Conservation (phyloP, 2,329 filamentous ascomycete species). For the Fusarium sp. region DNA sequence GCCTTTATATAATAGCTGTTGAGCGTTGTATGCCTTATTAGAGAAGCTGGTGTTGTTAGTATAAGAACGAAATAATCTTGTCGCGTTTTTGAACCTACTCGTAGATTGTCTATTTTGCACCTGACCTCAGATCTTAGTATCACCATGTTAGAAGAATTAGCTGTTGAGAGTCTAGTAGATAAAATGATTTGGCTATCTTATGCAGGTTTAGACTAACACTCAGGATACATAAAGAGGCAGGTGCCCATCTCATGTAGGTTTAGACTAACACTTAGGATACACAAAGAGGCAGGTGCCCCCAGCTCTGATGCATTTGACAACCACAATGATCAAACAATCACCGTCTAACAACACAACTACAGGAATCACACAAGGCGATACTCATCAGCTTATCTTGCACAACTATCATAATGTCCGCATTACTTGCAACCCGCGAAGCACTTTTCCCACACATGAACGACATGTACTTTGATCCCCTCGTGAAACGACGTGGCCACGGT, state of each 20-base stretch:
- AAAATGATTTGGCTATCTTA: neutral
- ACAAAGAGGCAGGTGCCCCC: neutral
- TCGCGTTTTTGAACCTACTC: neutral
- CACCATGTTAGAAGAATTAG: no score
- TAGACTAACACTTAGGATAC: neutral
- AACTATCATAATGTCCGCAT: neutral
- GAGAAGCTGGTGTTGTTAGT: neutral
- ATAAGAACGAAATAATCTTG: neutral
- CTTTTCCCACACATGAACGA: slow-evolving; percentile 7
- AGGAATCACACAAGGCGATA: neutral
- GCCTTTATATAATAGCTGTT: neutral
- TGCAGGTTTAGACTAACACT: neutral
- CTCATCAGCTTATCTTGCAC: neutral
- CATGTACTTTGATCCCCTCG: slow-evolving; percentile 13
- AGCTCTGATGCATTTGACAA: neutral
- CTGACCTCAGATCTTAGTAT: neutral
- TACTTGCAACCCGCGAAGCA: neutral
- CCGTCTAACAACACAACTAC: neutral
- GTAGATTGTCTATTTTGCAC: neutral
- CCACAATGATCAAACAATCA: neutral
- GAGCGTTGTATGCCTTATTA: neutral
- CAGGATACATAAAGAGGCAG: neutral
- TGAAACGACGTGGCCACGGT: slow-evolving; percentile 9
- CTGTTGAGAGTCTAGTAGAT: no score
- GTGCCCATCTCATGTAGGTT: neutral